phyloP scores from a whole-genome alignment of 805 yeast genomes.

The Saccharomycopsis lassenensis region DNA sequence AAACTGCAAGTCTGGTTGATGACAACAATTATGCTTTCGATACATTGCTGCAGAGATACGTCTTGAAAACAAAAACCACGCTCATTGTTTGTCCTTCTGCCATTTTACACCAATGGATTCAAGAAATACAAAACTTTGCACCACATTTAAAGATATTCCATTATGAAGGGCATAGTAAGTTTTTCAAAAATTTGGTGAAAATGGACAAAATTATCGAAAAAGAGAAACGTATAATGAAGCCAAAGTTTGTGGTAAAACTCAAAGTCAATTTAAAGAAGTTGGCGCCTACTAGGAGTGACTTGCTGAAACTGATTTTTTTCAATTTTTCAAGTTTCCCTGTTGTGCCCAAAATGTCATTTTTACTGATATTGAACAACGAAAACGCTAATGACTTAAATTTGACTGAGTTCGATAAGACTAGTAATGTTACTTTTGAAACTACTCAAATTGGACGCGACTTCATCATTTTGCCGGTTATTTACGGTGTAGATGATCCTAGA shows the following conservation, averaged over 20 bases:
- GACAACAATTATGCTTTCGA: slow-evolving; percentile 26
- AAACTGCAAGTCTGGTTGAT: slow-evolving; percentile 20
- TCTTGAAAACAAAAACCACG: slow-evolving; percentile 54
- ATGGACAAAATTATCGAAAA: slow-evolving; percentile 1
- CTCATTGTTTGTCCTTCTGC: slow-evolving; percentile 80
- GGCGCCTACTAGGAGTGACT: neutral
- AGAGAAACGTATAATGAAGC: neutral
- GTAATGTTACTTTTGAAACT: slow-evolving; percentile 7
- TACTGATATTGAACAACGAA: no score
- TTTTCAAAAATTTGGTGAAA: slow-evolving; percentile 14
- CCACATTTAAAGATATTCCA: slow-evolving; percentile 50
- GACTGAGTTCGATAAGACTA: no score
- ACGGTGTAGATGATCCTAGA: slow-evolving; percentile 11
- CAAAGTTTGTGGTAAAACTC: slow-evolving; percentile 6
- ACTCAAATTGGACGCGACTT: slow-evolving; percentile 2
- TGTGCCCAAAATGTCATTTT: neutral
- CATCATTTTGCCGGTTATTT: slow-evolving; percentile 8
- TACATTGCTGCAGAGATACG: slow-evolving; percentile 32
- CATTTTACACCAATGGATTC: slow-evolving; percentile 76
- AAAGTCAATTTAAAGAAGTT: slow-evolving; percentile 9
- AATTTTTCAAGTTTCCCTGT: slow-evolving; percentile 14
- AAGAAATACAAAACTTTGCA: slow-evolving; percentile 51
- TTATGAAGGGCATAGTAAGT: slow-evolving; percentile 46
- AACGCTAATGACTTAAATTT: no score
- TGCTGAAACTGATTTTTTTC: neutral